Evolutionary conservation across 2,329 filamentous ascomycete species (phyloP).

Genomic region (Penicillium sp.): DNA sequence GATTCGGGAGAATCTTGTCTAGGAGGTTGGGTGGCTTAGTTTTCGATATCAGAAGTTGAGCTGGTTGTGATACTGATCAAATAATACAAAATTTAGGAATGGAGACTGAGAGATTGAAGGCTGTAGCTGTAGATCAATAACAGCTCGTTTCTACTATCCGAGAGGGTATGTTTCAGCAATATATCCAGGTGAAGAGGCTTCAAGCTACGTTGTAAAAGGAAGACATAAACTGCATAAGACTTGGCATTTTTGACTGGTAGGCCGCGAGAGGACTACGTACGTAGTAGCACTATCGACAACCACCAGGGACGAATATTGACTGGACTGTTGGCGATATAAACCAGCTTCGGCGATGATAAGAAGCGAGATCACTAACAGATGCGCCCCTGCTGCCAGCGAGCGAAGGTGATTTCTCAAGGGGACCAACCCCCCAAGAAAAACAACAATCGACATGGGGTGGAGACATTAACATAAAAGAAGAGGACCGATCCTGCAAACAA

Average conservation of each 20-base stretch:
- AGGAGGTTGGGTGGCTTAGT: too few species aligned
- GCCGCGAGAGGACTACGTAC: constrained; percentile 1
- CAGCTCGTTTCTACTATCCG: too few species aligned
- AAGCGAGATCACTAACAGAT: constrained; percentile 7
- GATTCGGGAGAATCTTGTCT: too few species aligned
- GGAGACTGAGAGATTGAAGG: too few species aligned
- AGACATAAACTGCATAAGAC: constrained; percentile 2
- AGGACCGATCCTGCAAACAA: constrained; percentile 34
- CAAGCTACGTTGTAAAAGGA: neutral
- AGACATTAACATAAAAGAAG: constrained; percentile 25
- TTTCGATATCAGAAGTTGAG: too few species aligned
- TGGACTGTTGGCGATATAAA: constrained; percentile 5
- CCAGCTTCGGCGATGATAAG: neutral
- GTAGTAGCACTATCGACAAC: too few species aligned
- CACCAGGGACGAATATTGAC: constrained; percentile 6
- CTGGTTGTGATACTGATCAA: too few species aligned
- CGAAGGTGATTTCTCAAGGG: constrained; percentile 9
- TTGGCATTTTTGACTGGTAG: constrained; percentile 22
- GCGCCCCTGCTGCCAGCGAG: constrained; percentile 14
- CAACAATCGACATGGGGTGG: constrained; percentile 11
- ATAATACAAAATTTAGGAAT: too few species aligned
- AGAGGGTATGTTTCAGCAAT: neutral
- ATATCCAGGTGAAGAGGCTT: neutral
- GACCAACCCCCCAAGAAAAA: constrained; percentile 15
- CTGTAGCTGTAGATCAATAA: too few species aligned